A percentile compares a stretch with the other conserved stretches of the same genome.
phyloP scores from a whole-genome alignment of 2,329 filamentous ascomycete genomes.

The Exophiala mesophila region DNA sequence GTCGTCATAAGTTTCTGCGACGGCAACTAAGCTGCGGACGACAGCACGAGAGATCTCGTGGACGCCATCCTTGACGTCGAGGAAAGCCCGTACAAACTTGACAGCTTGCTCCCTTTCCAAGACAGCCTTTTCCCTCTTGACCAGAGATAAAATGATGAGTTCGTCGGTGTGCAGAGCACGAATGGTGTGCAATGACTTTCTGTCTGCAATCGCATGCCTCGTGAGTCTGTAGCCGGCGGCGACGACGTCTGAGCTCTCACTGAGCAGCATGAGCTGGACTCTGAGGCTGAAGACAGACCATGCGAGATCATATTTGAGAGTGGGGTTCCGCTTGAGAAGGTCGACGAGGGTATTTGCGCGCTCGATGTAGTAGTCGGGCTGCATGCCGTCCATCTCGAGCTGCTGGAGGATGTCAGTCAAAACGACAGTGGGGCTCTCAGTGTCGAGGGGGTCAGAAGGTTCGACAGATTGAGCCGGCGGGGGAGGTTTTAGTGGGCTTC shows the following conservation, averaged over 20 bases:
- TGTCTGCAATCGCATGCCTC: slow-evolving; percentile 88
- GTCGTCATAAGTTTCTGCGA: slow-evolving; percentile 82
- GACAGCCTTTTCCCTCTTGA: slow-evolving; percentile 94
- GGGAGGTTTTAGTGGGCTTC: slow-evolving; percentile 51
- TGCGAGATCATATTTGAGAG: slow-evolving; percentile 90
- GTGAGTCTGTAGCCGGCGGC: slow-evolving; percentile 91
- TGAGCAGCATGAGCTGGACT: slow-evolving; percentile 93
- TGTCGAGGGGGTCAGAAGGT: slow-evolving; percentile 57
- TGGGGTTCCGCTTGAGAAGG: slow-evolving; percentile 88
- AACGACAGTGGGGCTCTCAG: slow-evolving; percentile 81
- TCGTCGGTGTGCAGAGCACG: slow-evolving; percentile 85
- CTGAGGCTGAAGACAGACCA: slow-evolving; percentile 93
- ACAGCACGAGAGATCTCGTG: slow-evolving; percentile 81
- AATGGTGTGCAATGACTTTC: slow-evolving; percentile 82
- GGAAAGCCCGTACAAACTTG: slow-evolving; percentile 90
- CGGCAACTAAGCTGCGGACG: slow-evolving; percentile 81
- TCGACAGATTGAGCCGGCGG: slow-evolving; percentile 50
- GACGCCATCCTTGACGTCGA: slow-evolving; percentile 91
- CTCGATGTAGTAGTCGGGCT: slow-evolving; percentile 90
- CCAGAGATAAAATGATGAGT: slow-evolving; percentile 82
- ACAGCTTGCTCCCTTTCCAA: slow-evolving; percentile 94
- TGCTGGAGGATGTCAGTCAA: slow-evolving; percentile 86
- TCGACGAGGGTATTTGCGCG: slow-evolving; percentile 90
- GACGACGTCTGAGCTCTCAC: slow-evolving; percentile 91
- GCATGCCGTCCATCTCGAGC: slow-evolving; percentile 79